Evolutionary conservation across 2,329 filamentous ascomycete species (phyloP).

Genomic region (Colletotrichum eremochloae): DNA sequence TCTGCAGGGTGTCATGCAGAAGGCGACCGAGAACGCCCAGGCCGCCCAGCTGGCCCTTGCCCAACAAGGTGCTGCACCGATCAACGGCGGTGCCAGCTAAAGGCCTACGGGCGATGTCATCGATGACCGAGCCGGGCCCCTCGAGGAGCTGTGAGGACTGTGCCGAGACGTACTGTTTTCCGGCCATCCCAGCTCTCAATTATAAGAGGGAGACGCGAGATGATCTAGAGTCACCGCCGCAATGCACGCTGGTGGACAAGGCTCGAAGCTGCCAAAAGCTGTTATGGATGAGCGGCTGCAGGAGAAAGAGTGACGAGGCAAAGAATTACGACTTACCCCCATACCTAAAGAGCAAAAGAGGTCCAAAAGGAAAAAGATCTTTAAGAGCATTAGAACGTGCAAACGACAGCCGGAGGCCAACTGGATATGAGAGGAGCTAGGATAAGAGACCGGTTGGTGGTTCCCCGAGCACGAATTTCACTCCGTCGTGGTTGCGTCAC

Average conservation of each 20-base stretch:
- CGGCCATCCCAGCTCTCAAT: constrained; percentile 25
- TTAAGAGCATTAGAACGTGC: constrained; percentile 43
- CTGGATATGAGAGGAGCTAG: constrained; percentile 37
- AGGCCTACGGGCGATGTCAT: constrained; percentile 39
- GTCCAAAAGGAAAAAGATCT: constrained; percentile 39
- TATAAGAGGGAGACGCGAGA: constrained; percentile 41
- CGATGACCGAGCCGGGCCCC: constrained; percentile 42
- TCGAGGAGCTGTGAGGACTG: constrained; percentile 22
- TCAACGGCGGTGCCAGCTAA: constrained; percentile 44
- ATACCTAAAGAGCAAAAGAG: constrained; percentile 40
- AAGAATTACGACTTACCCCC: constrained; percentile 40
- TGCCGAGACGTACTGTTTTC: constrained; percentile 19
- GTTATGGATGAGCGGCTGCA: constrained; percentile 37
- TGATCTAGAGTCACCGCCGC: constrained; percentile 40
- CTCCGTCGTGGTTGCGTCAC: constrained; percentile 3
- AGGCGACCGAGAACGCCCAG: constrained; percentile 60
- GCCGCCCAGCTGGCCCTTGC: constrained; percentile 47
- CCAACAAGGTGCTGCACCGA: constrained; percentile 45
- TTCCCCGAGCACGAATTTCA: constrained; percentile 17
- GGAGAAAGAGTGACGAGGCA: constrained; percentile 42
- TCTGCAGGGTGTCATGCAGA: constrained; percentile 83
- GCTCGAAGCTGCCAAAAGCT: constrained; percentile 34
- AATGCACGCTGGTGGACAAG: constrained; percentile 28
- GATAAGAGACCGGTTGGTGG: constrained; percentile 23
- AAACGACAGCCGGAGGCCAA: constrained; percentile 41